Evolutionary conservation across 83 land plant genomes (phyloP).

Genomic region (Picea mariana): DNA sequence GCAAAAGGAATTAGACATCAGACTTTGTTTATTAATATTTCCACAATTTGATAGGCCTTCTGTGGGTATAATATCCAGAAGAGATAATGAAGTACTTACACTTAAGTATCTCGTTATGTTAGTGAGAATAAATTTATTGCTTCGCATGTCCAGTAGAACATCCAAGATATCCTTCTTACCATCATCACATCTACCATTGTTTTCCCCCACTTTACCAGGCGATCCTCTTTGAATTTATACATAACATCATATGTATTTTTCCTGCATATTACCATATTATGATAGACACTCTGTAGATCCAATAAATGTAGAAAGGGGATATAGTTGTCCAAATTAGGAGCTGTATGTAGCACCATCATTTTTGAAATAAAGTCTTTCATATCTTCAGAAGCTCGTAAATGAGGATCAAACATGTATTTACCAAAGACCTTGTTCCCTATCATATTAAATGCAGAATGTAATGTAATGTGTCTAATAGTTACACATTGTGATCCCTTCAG

Average conservation of each 20-base stretch:
- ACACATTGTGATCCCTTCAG: background rate
- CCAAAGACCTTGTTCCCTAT: background rate
- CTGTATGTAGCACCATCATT: background rate
- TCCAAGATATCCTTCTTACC: background rate
- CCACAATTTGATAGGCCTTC: no score
- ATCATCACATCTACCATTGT: background rate
- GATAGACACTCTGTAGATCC: conserved; percentile 1
- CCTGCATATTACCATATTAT: background rate
- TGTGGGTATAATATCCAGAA: no score
- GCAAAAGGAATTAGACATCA: no score
- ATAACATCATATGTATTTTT: background rate
- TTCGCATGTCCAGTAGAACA: no score
- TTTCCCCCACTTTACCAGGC: background rate
- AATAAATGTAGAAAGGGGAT: conserved; percentile 3
- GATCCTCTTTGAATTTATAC: conserved; percentile 1
- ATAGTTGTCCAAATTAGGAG: background rate
- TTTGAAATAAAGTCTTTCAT: background rate
- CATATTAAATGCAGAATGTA: background rate
- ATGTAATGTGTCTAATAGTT: background rate
- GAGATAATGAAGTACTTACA: no score
- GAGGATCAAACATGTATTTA: conserved; percentile 20
- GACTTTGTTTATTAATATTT: no score
- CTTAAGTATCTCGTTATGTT: no score
- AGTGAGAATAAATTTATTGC: no score
- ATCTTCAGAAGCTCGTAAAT: background rate